Percentiles rank a stretch among this genome's conserved stretches.
Evolutionary conservation across 495 filamentous ascomycete genomes (phyloP).

Genomic region (Penicillium turbatum): DNA sequence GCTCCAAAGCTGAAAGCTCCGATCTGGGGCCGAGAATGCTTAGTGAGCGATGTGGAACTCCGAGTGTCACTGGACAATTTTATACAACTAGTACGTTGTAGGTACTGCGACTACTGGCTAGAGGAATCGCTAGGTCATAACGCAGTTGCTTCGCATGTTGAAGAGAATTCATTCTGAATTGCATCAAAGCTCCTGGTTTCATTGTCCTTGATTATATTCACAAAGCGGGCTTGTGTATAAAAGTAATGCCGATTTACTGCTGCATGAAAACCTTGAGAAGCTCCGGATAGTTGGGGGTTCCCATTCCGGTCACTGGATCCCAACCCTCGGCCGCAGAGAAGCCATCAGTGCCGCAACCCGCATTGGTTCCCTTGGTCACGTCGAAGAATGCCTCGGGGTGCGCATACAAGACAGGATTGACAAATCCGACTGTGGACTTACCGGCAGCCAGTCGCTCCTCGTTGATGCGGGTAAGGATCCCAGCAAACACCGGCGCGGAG

Average conservation of each 20-base stretch:
- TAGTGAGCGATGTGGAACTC: background rate
- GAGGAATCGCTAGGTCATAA: background rate
- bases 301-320: constrained; percentile 63
- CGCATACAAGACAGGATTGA: constrained; percentile 59
- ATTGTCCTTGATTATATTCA: background rate
- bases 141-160: background rate
- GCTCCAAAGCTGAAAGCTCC: background rate
- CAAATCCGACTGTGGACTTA: constrained; percentile 55
- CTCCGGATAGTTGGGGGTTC: constrained; percentile 52
- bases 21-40: background rate
- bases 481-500: constrained; percentile 54
- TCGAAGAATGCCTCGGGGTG: constrained; percentile 60
- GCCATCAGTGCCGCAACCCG: constrained; percentile 53
- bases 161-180: background rate
- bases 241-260: background rate
- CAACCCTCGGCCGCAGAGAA: constrained; percentile 52
- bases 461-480: constrained; percentile 58
- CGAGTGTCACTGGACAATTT: background rate
- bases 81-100: background rate
- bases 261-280: constrained; percentile 45
- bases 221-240: too few species aligned
- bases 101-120: too few species aligned
- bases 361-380: constrained; percentile 55
- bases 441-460: constrained; percentile 54
- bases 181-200: background rate